Percentiles rank a stretch among this genome's conserved stretches.
These are phyloP conservation scores for Mucor plumbeus DNA, from an alignment of 371 early-diverging fungal genomes.

Conservation along the genomic window DNA sequence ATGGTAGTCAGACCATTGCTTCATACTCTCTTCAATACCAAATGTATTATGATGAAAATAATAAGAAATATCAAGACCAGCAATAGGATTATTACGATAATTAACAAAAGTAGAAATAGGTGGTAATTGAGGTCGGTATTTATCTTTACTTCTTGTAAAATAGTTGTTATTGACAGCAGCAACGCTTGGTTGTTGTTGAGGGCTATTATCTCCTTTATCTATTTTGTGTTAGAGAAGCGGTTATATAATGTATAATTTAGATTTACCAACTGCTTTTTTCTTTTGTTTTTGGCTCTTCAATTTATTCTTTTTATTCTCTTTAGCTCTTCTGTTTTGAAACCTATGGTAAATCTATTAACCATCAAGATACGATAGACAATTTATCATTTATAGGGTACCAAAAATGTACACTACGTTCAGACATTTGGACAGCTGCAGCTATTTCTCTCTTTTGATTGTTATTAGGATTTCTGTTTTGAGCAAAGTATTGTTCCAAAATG, in stretches of 20 bases:
- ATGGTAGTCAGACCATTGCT: conserved; percentile 7
- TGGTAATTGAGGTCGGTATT: conserved; percentile 12
- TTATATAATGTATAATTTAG: neutral
- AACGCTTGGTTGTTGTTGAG: neutral
- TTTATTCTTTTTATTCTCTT: conserved; percentile 29
- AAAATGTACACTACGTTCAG: conserved; percentile 35
- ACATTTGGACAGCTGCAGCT: conserved; percentile 25
- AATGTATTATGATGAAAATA: conserved; percentile 37
- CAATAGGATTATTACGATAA: neutral
- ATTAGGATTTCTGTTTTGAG: conserved; percentile 30
- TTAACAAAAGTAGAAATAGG: conserved; percentile 15
- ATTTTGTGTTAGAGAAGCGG: too few species aligned
- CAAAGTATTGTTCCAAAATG: conserved; percentile 23
- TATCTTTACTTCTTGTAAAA: neutral
- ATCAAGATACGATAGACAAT: neutral
- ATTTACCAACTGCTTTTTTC: neutral
- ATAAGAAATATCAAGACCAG: conserved; percentile 28
- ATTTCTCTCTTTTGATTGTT: conserved; percentile 24
- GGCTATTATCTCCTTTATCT: neutral
- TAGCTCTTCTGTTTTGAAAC: conserved; percentile 42
- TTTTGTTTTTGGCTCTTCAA: neutral
- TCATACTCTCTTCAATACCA: conserved; percentile 32
- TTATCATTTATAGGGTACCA: conserved; percentile 25
- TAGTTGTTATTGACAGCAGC: neutral
- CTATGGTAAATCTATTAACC: conserved; percentile 3